These are phyloP conservation scores for Exophiala sideris DNA, from an alignment of 2,329 filamentous ascomycete species.

Conservation along the genomic window DNA sequence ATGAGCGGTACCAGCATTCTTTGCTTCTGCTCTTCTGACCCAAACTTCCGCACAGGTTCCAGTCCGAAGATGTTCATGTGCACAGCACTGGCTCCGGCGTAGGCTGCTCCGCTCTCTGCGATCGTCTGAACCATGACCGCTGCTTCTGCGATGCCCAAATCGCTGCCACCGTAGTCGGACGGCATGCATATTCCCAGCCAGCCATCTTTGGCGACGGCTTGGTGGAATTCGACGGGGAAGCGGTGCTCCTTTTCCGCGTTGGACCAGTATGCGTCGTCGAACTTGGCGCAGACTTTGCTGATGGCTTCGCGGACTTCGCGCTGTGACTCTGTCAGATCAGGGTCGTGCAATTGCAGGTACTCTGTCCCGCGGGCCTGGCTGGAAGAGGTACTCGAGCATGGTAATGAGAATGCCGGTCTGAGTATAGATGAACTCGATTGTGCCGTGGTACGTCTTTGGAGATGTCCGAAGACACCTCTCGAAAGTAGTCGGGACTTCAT, in stretches of 20 bases:
- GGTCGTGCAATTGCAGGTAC: constrained; percentile 30
- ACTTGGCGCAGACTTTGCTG: constrained; percentile 42
- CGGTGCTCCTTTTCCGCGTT: constrained; percentile 36
- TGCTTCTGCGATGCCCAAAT: constrained; percentile 43
- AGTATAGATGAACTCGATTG: neutral
- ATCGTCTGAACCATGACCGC: constrained; percentile 50
- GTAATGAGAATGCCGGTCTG: neutral
- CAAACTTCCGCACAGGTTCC: constrained; percentile 46
- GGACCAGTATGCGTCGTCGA: constrained; percentile 44
- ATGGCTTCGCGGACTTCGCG: constrained; percentile 44
- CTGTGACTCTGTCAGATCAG: constrained; percentile 42
- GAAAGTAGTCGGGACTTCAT: neutral
- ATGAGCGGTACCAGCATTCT: constrained; percentile 41
- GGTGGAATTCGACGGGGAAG: constrained; percentile 42
- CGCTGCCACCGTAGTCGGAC: constrained; percentile 40
- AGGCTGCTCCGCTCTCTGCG: constrained; percentile 44
- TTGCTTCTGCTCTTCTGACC: constrained; percentile 41
- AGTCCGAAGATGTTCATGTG: constrained; percentile 51
- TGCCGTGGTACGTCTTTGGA: neutral
- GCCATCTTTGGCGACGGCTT: constrained; percentile 40
- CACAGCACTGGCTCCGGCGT: constrained; percentile 42
- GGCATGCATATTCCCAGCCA: constrained; percentile 49
- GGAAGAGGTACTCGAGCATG: constrained; percentile 23
- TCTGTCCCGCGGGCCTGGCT: constrained; percentile 27
- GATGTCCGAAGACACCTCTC: neutral